phyloP scores from a whole-genome alignment of 306 rosid genomes.

The Casuarina glauca region DNA sequence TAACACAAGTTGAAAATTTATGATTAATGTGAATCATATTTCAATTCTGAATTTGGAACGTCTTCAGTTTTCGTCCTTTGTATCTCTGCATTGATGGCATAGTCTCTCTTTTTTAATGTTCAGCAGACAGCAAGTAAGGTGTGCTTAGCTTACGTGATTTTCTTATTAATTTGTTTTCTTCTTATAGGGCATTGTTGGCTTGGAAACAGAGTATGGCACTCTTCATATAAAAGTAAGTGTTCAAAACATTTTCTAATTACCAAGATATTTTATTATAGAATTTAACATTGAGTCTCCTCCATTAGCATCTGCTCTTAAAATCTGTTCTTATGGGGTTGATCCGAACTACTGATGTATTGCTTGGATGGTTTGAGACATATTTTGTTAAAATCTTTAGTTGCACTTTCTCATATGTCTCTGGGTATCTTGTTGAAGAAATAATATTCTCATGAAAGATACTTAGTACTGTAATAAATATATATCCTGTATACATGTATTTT shows the following conservation, averaged over 20 bases:
- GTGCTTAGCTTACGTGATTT: conserved; percentile 16
- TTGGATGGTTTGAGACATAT: neutral
- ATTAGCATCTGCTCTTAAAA: neutral
- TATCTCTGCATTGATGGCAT: neutral
- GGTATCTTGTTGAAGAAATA: neutral
- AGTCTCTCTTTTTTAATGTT: neutral
- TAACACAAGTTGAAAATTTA: conserved; percentile 28
- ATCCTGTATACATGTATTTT: neutral
- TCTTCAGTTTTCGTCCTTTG: neutral
- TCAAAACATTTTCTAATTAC: neutral
- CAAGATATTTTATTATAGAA: neutral
- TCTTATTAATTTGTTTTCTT: conserved; percentile 11
- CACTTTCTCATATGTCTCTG: neutral
- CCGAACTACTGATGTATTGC: neutral
- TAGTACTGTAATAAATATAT: neutral
- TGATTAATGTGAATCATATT: neutral
- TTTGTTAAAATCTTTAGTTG: neutral
- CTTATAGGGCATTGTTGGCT: conserved; percentile 74
- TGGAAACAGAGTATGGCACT: conserved; percentile 69
- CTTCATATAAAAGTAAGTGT: conserved; percentile 80
- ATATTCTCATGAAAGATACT: neutral
- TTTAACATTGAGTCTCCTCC: neutral
- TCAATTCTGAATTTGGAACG: neutral
- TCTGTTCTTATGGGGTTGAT: neutral
- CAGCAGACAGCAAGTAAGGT: conserved; percentile 13